Evolutionary conservation across 2,329 filamentous ascomycete genomes (phyloP), one percentile per base, ranked within the genome.

Genomic region (Penicillium thymicola): DNA sequence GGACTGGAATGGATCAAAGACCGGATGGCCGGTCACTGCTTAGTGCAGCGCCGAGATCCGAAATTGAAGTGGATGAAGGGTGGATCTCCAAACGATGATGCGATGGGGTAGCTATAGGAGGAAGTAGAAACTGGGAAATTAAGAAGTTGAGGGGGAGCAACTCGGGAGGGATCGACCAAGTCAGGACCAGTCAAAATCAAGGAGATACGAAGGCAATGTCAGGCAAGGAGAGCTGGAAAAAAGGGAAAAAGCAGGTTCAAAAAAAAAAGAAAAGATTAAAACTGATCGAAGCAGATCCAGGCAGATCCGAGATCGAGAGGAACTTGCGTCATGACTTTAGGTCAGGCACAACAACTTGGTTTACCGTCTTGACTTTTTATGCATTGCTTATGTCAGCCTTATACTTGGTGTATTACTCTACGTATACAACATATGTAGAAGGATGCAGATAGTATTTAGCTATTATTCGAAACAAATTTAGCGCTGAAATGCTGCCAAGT

Each of bases 301-400:
- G 48, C 54, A 56, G 52, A 59, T 55, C 45, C 50, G 54, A 57
- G 40, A 52, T 46, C 43, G 47, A 37, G 46, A 50, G 16, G 42
- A 56, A 63, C 45, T 65, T 66, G 64, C 64, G 64, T 66, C 64
- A 66, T 66, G 63, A 63, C 63, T 65, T 48, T 50, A 49, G 55
- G 46, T 59, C 62, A 61, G 58, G 61, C 51, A 62, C 38, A 23
- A 48, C 1, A 21, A 49, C 18, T 25, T 28, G 16, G 25, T 47
- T 50, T 41, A 40, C 32, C 46, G 47, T 36, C 37, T 50, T 32
- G 25, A 13, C 7, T 43, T 44, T 44, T 34, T 46, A 36, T 32
- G 25, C 25, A 44, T 44, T 43, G 27, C 10, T 18, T 44, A 30
- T 32, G 11, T 32, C 11, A 32, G 30, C 30, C 30, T 6, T 14